phyloP scores from a whole-genome alignment of 768 basidiomycete species.

The Lanmaoa pseudosensibilis region DNA sequence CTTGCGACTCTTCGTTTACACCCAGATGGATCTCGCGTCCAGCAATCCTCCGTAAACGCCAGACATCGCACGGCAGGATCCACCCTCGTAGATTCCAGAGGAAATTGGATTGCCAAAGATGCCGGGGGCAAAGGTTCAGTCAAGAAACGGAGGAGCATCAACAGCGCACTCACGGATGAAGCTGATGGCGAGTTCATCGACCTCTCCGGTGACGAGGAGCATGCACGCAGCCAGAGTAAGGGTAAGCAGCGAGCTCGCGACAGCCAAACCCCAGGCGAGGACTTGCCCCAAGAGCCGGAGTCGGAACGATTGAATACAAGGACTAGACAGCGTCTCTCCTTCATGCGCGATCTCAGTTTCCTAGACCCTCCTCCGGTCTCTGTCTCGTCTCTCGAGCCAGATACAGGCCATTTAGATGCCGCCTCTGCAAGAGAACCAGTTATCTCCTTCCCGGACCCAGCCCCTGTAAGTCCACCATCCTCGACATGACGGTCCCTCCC shows the following conservation, averaged over 20 bases:
- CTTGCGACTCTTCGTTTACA: constrained; percentile 63
- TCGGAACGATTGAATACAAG: constrained; percentile 19
- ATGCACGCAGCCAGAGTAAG: constrained; percentile 14
- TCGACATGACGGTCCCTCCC: background rate
- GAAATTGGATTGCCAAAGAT: constrained; percentile 67
- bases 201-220: constrained; percentile 23
- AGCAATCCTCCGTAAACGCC: constrained; percentile 40
- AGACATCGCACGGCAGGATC: constrained; percentile 35
- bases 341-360: constrained; percentile 53
- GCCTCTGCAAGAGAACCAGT: constrained; percentile 8
- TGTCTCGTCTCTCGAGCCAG: constrained; percentile 12
- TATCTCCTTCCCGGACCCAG: constrained; percentile 39
- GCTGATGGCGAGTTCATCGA: constrained; percentile 26
- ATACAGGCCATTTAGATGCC: constrained; percentile 1
- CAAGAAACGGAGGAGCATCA: constrained; percentile 35
- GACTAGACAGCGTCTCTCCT: constrained; percentile 45
- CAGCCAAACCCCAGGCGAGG: constrained; percentile 6
- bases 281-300: constrained; percentile 13
- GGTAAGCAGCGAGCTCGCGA: constrained; percentile 28
- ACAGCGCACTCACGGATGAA: constrained; percentile 20
- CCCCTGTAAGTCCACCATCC: constrained; percentile 45
- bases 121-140: constrained; percentile 54
- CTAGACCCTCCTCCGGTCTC: constrained; percentile 38
- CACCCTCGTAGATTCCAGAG: constrained; percentile 46
- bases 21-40: constrained; percentile 61